Percentiles rank a stretch among this genome's conserved stretches.
Evolutionary conservation across 2,329 filamentous ascomycete genomes (phyloP).

Genomic region (Xylaria sp.): DNA sequence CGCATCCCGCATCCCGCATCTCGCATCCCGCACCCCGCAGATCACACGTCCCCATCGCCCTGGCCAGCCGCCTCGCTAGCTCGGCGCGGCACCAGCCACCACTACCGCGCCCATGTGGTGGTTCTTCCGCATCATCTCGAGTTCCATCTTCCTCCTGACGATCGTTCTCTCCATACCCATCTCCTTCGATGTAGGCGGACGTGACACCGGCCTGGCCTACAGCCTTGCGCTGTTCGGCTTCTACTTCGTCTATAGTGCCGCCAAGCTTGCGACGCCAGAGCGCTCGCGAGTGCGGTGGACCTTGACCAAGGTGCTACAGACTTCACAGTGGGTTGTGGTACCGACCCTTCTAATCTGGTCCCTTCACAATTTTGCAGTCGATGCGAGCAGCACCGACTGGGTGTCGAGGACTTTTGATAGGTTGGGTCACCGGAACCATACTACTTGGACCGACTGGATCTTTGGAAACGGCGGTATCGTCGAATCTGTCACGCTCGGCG

Average conservation of each 20-base stretch:
- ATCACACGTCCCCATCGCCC: slow-evolving; percentile 31
- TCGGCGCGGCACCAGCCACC: slow-evolving; percentile 51
- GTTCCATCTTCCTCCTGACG: slow-evolving; percentile 85
- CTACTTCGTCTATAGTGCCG: slow-evolving; percentile 86
- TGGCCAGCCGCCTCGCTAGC: slow-evolving; percentile 49
- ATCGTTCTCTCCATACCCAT: slow-evolving; percentile 96
- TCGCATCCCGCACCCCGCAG: background rate
- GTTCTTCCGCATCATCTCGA: slow-evolving; percentile 82
- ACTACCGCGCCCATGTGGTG: slow-evolving; percentile 75
- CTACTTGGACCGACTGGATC: slow-evolving; percentile 82
- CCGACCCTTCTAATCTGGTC: slow-evolving; percentile 93
- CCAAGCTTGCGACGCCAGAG: slow-evolving; percentile 84
- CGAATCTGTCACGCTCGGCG: slow-evolving; percentile 81
- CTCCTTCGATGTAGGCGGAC: slow-evolving; percentile 96
- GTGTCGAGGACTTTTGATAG: slow-evolving; percentile 80
- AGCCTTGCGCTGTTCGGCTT: slow-evolving; percentile 88
- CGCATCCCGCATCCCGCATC: background rate
- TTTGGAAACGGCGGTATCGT: slow-evolving; percentile 87
- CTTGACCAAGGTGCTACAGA: slow-evolving; percentile 74
- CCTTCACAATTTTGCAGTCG: slow-evolving; percentile 92
- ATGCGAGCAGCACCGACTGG: slow-evolving; percentile 81
- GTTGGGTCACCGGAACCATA: slow-evolving; percentile 67
- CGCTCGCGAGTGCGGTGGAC: slow-evolving; percentile 78
- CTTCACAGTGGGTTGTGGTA: slow-evolving; percentile 87
- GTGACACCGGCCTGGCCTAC: slow-evolving; percentile 92